Base-by-base conservation (phyloP, 495 filamentous ascomycete genomes). In the Aspergillus campestris region DNA sequence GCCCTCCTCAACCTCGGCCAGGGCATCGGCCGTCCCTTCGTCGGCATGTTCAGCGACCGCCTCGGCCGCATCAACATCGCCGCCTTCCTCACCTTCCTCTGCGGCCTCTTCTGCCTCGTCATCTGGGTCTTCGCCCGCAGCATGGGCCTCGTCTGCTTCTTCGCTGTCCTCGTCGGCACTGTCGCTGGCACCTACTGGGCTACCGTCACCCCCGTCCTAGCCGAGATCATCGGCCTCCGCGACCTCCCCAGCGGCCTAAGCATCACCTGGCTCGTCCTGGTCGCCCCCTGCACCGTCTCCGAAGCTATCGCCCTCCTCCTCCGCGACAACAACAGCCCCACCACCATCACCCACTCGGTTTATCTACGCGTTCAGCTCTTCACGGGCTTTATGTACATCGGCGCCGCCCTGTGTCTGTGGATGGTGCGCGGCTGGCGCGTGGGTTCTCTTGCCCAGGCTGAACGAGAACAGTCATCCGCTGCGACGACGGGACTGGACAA, bases 111-210 rank as follows among this genome's bases (percentile, higher is more conserved):
- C 42, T 76, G 78, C 45, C 74, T 90, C 28, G 75, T 83, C 13
- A 73, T 91, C 11, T 94, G 87, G 87, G 77, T 81, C 34, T 83
- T 80, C 14, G 80, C 82, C 0, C 75, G 78, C 49, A 76, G 65
- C 43, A 83, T 80, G 58, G 78, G 78, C 3, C 74, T 83, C 0
- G 66, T 87, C 31, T 79, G 84, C 38, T 79, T 89, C 50, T 90
- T 84, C 51, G 75, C 81, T 7, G 56, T 92, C 3, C 65, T 89
- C 10, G 71, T 74, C n/a, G 86, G 87, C 8, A 72, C 69, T 11
- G 80, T 89, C 9, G 74, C 83, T 6, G 87, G 86, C 24, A 81
- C 79, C 1, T 86, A 85, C 54, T 89, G 85, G 84, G 78, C 81
- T 6, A 66, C 67, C 24, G 66, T 85, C 13, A 81, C 73, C 3